A percentile compares a stretch with the other conserved stretches of the same genome.
Evolutionary conservation across 1,284 basidiomycete genomes (phyloP).

Genomic region (Ceratobasidium sp.): DNA sequence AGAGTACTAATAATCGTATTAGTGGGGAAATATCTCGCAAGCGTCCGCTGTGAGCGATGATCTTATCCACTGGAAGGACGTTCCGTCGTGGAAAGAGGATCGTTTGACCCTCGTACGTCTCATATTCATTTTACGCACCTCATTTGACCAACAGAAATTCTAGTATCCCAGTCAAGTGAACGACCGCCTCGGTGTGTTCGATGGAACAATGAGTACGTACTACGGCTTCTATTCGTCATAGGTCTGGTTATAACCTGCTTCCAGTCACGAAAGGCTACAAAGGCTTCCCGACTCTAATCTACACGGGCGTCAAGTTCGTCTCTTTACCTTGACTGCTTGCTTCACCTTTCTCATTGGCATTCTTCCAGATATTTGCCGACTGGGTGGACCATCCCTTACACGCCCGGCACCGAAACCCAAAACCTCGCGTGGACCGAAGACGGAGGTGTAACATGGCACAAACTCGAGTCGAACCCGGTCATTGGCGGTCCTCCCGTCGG

Average conservation of each 20-base stretch:
- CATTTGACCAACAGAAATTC: neutral
- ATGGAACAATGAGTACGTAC: slow-evolving; percentile 30
- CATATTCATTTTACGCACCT: neutral
- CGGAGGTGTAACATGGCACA: slow-evolving; percentile 37
- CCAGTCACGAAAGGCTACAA: slow-evolving; percentile 37
- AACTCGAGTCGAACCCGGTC: slow-evolving; percentile 35
- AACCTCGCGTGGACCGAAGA: slow-evolving; percentile 41
- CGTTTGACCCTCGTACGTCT: slow-evolving; percentile 20
- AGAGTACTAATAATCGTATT: neutral
- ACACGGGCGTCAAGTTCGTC: slow-evolving; percentile 33
- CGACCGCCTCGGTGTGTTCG: slow-evolving; percentile 30
- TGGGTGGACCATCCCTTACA: slow-evolving; percentile 30
- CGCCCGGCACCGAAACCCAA: slow-evolving; percentile 36
- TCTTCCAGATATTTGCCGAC: slow-evolving; percentile 15
- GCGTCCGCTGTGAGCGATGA: slow-evolving; percentile 39
- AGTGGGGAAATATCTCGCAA: slow-evolving; percentile 38
- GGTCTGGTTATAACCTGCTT: neutral
- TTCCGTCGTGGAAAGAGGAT: slow-evolving; percentile 35
- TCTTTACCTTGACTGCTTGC: neutral
- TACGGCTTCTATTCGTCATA: neutral
- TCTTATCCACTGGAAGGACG: slow-evolving; percentile 39
- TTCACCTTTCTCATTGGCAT: neutral
- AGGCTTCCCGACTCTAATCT: slow-evolving; percentile 38
- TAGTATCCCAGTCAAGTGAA: slow-evolving; percentile 33
- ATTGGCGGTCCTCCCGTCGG: slow-evolving; percentile 31